Evolutionary conservation across 805 yeast genomes (phyloP).

Genomic region (Zygoascus flipseniorum): DNA sequence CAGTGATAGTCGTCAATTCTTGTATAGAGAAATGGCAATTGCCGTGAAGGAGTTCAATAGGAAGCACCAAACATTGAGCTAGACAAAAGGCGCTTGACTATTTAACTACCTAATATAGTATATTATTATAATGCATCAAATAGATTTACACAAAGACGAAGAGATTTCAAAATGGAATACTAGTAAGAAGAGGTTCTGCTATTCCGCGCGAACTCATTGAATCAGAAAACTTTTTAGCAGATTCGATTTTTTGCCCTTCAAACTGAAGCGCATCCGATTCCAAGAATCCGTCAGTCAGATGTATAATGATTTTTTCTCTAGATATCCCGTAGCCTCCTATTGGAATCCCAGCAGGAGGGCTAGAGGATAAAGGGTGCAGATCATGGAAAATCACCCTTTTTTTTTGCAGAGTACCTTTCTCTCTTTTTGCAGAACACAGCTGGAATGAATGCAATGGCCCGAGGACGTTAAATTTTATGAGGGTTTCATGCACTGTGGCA

Average conservation of each 20-base stretch:
- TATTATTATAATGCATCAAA: background rate
- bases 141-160: background rate
- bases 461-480: conserved; percentile 7
- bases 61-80: conserved; percentile 18
- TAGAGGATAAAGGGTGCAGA: background rate
- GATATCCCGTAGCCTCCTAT: background rate
- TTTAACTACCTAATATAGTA: background rate
- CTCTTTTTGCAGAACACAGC: conserved; percentile 10
- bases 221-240: background rate
- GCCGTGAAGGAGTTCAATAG: conserved; percentile 74
- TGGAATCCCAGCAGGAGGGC: background rate
- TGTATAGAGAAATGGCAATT: conserved; percentile 64
- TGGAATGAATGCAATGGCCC: conserved; percentile 13
- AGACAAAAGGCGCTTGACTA: background rate
- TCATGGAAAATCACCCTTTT: background rate
- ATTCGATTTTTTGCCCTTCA: conserved; percentile 1
- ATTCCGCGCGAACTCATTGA: background rate
- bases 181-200: background rate
- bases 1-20: conserved; percentile 46
- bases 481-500: conserved; percentile 32
- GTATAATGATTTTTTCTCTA: background rate
- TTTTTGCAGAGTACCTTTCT: conserved; percentile 22
- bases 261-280: background rate
- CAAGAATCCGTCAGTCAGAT: background rate
- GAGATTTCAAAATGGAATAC: background rate